Conservation (phyloP, 164 flowering plant genomes). For the Umbilicus rupestris region DNA sequence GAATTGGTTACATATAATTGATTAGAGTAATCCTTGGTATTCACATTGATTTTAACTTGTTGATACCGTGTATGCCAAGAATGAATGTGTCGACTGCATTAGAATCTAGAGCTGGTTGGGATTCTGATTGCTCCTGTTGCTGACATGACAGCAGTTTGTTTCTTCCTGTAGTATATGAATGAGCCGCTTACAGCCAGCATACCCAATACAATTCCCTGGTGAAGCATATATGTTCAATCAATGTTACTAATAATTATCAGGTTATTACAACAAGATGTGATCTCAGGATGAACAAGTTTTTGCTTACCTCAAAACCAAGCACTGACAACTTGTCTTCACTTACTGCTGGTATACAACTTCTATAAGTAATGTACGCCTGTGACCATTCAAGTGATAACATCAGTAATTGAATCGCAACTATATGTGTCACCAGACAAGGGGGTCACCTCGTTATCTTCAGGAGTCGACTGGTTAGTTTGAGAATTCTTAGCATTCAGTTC, state of each 20-base stretch:
- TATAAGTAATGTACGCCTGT: constrained; percentile 55
- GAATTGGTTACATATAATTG: no score
- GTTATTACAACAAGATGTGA: not conserved
- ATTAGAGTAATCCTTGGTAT: not conserved
- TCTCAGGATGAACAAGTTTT: not conserved
- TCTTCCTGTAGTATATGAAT: constrained; percentile 37
- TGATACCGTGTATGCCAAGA: not conserved
- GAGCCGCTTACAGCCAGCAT: constrained; percentile 48
- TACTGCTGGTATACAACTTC: constrained; percentile 74
- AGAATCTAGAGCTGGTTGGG: constrained; percentile 48
- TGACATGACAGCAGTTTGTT: constrained; percentile 24
- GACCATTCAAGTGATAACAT: constrained; percentile 5
- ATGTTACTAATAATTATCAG: not conserved
- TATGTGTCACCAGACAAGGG: not conserved
- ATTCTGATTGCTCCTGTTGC: constrained; percentile 39
- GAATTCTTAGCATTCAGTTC: constrained; percentile 19
- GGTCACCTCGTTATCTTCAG: constrained; percentile 22
- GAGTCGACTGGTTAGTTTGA: constrained; percentile 29
- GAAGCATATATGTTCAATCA: constrained; percentile 3
- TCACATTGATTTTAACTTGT: not conserved
- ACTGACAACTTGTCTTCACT: constrained; percentile 70
- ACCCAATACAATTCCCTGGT: constrained; percentile 42
- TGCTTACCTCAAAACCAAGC: constrained; percentile 78
- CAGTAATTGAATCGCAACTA: not conserved
- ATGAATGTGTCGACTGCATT: not conserved